Percentiles rank a stretch among this genome's conserved stretches.
Evolutionary conservation across 2,329 filamentous ascomycete species (phyloP).

Genomic region (Paracorniculantispora psalliotae): DNA sequence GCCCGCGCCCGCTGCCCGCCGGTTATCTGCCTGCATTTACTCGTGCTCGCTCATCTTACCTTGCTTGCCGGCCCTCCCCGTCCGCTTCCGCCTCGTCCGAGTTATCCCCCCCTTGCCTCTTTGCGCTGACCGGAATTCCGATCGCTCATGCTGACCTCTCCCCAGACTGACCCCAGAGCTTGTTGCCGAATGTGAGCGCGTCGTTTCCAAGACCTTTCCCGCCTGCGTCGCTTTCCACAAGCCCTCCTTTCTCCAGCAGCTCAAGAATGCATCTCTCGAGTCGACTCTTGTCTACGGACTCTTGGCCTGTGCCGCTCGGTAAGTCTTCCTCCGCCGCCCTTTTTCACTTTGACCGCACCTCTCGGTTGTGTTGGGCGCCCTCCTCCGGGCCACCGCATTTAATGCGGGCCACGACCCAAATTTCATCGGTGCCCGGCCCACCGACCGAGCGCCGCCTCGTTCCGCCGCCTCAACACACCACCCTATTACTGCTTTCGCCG

Average conservation of each 20-base stretch:
- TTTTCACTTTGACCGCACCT: constrained; percentile 18
- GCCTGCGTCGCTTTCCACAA: constrained; percentile 60
- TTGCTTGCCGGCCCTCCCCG: not conserved
- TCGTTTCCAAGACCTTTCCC: constrained; percentile 56
- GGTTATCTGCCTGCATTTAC: constrained; percentile 11
- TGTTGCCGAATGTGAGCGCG: constrained; percentile 54
- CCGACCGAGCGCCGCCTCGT: constrained; percentile 7
- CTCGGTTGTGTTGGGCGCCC: constrained; percentile 1
- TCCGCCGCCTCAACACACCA: not conserved
- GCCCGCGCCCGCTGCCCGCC: not conserved
- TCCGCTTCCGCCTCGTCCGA: not conserved
- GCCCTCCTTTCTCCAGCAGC: constrained; percentile 55
- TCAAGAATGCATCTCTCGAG: constrained; percentile 53
- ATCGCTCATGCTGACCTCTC: constrained; percentile 20
- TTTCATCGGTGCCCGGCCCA: constrained; percentile 14
- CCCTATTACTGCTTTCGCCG: not conserved
- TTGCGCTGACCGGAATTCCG: not conserved
- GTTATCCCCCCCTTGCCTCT: not conserved
- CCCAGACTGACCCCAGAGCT: constrained; percentile 51
- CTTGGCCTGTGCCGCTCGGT: constrained; percentile 54
- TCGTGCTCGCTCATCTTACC: not conserved
- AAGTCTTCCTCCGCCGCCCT: constrained; percentile 28
- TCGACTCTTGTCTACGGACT: constrained; percentile 54
- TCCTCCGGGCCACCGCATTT: constrained; percentile 3
- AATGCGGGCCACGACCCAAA: constrained; percentile 11